Base-by-base conservation (phyloP, 2,329 filamentous ascomycete species). In the Diaporthe vaccinii region DNA sequence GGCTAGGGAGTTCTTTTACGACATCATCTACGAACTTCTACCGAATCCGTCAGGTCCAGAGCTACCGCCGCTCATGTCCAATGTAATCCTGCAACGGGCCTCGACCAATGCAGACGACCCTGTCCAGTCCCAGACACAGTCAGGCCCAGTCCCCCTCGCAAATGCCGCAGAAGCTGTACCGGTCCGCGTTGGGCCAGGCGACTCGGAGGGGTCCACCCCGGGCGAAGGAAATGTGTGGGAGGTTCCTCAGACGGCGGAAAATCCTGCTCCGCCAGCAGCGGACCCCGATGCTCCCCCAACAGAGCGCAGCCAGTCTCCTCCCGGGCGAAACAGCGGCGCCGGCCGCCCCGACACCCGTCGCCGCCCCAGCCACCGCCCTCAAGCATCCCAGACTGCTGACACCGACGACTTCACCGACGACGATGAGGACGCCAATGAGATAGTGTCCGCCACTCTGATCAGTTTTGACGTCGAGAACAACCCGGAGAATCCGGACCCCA, bases 401-500 rank as follows among this genome's bases (percentile, higher is more conserved):
- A 20, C 46, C 15, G 87, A 89, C 74, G 89, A 90, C 55, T 89
- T 88, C 75, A 87, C 84, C 15, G 89, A 86, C 17, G 90, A 91
- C 62, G 90, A 91, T 72, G 89, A 91, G 67, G 89, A 89, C 22
- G 84, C 87, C 51, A 78, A 79, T 20, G 89, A 90, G 65, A 85
- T 87, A 65, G 83, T 91, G 34, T 89, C 87, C 73, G 87, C 89
- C 1, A 91, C 89, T 0, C 82, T 91, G 7, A 91, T 92, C 70
- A 91, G 89, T 77, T 91, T 92, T 74, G 90, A 92, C 74, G 89
- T 91, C 39, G 90, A 92, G 77, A 87, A 89, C 0, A 88, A 86
- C 4, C 89, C 91, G 62, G 84, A 88, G 0, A 86, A 84, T 4
- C 88, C 69, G 2, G 74, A 73, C 25, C 76, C 76, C 53, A 72